phyloP scores from a whole-genome alignment of 371 early-diverging fungal species.

The Mortierella sp. region DNA sequence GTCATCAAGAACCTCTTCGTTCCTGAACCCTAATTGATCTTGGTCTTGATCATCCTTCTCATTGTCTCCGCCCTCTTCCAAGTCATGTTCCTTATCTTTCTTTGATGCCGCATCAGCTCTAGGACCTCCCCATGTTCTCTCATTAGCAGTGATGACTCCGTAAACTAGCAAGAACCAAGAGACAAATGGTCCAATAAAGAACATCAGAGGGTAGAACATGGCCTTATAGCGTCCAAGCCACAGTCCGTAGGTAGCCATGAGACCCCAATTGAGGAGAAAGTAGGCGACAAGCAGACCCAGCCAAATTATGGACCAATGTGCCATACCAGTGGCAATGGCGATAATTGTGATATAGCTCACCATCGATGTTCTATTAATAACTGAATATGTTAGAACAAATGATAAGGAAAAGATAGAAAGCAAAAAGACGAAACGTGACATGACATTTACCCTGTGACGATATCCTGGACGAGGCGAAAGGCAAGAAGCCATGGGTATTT shows the following conservation, averaged over 20 bases:
- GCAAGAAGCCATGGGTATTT: constrained; percentile 37
- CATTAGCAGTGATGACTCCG: constrained; percentile 40
- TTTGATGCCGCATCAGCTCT: constrained; percentile 26
- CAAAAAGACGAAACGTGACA: background rate
- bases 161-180: constrained; percentile 34
- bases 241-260: constrained; percentile 30
- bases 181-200: constrained; percentile 35
- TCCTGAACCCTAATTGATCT: background rate
- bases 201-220: constrained; percentile 34
- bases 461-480: constrained; percentile 35
- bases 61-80: background rate
- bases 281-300: constrained; percentile 18
- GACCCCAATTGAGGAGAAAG: constrained; percentile 28
- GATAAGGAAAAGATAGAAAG: background rate
- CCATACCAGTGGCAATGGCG: constrained; percentile 16
- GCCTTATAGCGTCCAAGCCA: constrained; percentile 37
- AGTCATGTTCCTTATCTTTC: constrained; percentile 6
- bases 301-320: constrained; percentile 23
- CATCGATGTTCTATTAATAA: constrained; percentile 27
- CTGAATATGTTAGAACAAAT: background rate
- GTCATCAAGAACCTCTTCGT: background rate
- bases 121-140: constrained; percentile 50
- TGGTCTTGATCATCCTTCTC: background rate
- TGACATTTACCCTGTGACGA: constrained; percentile 20
- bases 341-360: constrained; percentile 16